Conservation (phyloP, 2,329 filamentous ascomycete genomes). For the Aureobasidium sp. region DNA sequence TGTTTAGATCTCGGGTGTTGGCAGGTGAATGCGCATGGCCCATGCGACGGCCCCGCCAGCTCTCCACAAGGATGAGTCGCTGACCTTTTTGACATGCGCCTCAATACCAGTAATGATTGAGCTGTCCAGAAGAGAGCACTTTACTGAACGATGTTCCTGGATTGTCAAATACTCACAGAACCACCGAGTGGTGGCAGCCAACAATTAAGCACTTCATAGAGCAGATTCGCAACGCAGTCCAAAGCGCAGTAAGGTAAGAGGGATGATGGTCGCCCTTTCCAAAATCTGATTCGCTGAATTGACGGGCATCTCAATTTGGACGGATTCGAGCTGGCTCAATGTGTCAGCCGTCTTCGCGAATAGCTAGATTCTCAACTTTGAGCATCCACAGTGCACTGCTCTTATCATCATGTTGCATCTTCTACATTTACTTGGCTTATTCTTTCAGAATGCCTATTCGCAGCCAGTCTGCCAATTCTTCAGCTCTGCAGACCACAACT, state of each 20-base stretch:
- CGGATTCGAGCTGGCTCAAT: not conserved
- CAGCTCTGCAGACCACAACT: not conserved
- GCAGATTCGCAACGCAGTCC: not conserved
- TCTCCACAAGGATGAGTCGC: not conserved
- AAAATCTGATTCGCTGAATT: not conserved
- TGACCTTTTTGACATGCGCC: not conserved
- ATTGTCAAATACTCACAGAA: not conserved
- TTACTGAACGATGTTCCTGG: not conserved
- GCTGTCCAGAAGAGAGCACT: not conserved
- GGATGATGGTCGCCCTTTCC: not conserved
- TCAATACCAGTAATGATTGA: not conserved
- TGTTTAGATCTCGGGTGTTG: conserved; percentile 13
- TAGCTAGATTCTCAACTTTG: not conserved
- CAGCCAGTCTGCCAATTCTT: conserved; percentile 8
- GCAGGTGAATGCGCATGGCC: conserved; percentile 5
- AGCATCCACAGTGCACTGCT: not conserved
- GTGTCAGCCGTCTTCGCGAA: not conserved
- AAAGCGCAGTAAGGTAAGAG: not conserved
- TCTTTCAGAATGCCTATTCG: not conserved
- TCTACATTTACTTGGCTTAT: not conserved
- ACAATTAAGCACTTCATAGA: not conserved
- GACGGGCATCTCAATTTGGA: not conserved
- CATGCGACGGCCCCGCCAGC: not conserved
- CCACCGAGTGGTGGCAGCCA: too few species aligned
- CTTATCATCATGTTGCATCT: conserved; percentile 4